Conservation (phyloP, 2,329 filamentous ascomycete genomes). For the Apiospora saccharicola region DNA sequence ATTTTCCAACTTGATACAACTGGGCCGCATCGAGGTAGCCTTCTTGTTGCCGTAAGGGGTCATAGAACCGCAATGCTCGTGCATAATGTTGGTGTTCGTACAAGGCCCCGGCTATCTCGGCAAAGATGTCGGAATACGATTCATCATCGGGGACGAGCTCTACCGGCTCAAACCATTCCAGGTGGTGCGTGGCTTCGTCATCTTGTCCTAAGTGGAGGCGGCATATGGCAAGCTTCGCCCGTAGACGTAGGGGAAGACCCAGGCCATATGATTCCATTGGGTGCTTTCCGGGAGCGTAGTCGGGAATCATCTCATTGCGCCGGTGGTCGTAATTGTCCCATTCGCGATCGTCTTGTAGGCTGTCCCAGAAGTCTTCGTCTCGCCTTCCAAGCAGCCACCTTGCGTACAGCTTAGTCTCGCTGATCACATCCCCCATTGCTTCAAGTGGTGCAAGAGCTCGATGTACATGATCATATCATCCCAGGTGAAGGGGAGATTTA, state of each 20-base stretch:
- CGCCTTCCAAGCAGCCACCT: constrained; percentile 84
- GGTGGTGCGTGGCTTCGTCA: constrained; percentile 77
- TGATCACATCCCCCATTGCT: constrained; percentile 71
- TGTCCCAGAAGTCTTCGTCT: constrained; percentile 80
- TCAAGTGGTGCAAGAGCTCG: constrained; percentile 75
- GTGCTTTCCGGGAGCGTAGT: constrained; percentile 65
- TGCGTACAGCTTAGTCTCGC: constrained; percentile 73
- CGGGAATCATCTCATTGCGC: constrained; percentile 62
- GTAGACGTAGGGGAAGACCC: constrained; percentile 80
- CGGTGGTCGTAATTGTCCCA: constrained; percentile 82
- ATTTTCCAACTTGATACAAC: constrained; percentile 67
- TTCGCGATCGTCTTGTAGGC: constrained; percentile 80
- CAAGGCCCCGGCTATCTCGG: constrained; percentile 65
- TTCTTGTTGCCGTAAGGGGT: constrained; percentile 58
- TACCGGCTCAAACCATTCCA: constrained; percentile 74
- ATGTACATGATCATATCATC: constrained; percentile 85
- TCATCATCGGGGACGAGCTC: constrained; percentile 56
- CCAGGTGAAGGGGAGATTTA: constrained; percentile 65
- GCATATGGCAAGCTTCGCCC: constrained; percentile 83
- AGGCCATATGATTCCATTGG: constrained; percentile 70
- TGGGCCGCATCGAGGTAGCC: constrained; percentile 60
- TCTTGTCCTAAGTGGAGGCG: constrained; percentile 74
- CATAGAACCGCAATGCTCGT: constrained; percentile 63
- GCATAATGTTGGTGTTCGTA: constrained; percentile 45
- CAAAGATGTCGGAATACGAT: constrained; percentile 81